phyloP scores from a whole-genome alignment of 2,329 filamentous ascomycete species.

The Fusarium musae region DNA sequence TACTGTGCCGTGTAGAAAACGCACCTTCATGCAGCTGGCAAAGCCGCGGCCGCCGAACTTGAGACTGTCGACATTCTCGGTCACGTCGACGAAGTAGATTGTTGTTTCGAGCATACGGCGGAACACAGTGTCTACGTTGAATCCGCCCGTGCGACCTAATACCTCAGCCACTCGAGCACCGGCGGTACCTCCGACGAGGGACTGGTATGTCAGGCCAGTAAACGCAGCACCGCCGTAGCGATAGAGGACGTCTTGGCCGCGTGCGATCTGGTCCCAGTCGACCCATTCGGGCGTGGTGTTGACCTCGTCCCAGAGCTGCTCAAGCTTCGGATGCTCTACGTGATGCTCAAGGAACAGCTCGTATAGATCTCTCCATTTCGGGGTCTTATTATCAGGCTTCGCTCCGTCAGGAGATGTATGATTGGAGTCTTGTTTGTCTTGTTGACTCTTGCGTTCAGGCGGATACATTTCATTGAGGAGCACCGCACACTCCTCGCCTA shows the following conservation, averaged over 20 bases:
- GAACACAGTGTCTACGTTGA: not conserved
- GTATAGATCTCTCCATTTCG: not conserved
- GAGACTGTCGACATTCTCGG: not conserved
- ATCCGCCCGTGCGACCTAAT: not conserved
- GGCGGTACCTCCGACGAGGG: fast-evolving
- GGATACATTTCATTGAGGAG: not conserved
- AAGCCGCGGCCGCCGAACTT: not conserved
- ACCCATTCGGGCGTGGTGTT: not conserved
- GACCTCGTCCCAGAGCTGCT: not conserved
- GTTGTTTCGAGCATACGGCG: not conserved
- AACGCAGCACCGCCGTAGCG: fast-evolving
- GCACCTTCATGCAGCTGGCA: not conserved
- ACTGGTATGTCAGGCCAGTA: not conserved
- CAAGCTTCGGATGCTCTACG: not conserved
- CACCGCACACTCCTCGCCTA: not conserved
- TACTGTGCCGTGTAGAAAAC: not conserved
- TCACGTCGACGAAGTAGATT: not conserved
- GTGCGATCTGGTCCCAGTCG: not conserved
- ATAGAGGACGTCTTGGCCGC: not conserved
- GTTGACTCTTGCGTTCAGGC: not conserved
- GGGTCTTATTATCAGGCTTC: fast-evolving
- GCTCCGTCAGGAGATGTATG: fast-evolving
- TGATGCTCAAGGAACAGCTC: not conserved
- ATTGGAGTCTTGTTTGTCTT: fast-evolving
- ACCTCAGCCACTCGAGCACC: not conserved